These are phyloP conservation scores for Podila epicladia DNA, from an alignment of 192 early-diverging fungal species.

Conservation along the genomic window DNA sequence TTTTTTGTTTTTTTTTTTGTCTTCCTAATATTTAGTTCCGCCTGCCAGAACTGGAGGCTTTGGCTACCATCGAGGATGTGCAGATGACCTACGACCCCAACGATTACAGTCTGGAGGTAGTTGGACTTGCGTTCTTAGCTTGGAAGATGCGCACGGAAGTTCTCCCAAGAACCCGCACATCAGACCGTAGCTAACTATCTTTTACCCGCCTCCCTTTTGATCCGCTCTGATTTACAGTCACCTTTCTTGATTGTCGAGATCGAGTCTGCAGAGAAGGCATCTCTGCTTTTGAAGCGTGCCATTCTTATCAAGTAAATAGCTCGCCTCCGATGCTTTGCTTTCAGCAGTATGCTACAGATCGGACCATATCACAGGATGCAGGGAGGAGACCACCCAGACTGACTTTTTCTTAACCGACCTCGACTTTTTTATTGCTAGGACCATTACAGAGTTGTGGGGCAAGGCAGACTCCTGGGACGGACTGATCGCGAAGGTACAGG, in stretches of 20 bases:
- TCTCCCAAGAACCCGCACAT: too few relatives aligned
- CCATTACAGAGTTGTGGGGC: slow-evolving; percentile 84
- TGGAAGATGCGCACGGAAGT: not conserved
- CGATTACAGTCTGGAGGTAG: slow-evolving; percentile 71
- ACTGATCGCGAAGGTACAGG: slow-evolving; percentile 67
- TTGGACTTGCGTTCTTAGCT: not conserved
- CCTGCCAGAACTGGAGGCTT: slow-evolving; percentile 84
- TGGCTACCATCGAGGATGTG: slow-evolving; percentile 82
- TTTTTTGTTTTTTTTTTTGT: slow-evolving; percentile 16
- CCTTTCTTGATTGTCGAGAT: slow-evolving; percentile 86
- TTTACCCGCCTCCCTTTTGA: not conserved
- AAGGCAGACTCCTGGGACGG: slow-evolving; percentile 67
- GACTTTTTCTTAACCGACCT: not conserved
- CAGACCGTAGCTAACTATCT: not conserved
- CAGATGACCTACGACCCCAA: slow-evolving; percentile 66
- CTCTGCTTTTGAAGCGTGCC: slow-evolving; percentile 77
- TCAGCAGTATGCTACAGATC: not conserved
- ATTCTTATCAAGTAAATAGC: slow-evolving; percentile 80
- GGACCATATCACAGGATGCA: too few relatives aligned
- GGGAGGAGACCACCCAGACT: not conserved
- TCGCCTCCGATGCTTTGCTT: too few relatives aligned
- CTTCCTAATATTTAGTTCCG: slow-evolving; percentile 72
- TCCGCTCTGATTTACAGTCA: slow-evolving; percentile 53
- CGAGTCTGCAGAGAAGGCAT: slow-evolving; percentile 73
- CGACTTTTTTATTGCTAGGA: slow-evolving; percentile 51